Base-by-base conservation (phyloP, 2,329 filamentous ascomycete genomes). In the Paramyrothecium sp. region DNA sequence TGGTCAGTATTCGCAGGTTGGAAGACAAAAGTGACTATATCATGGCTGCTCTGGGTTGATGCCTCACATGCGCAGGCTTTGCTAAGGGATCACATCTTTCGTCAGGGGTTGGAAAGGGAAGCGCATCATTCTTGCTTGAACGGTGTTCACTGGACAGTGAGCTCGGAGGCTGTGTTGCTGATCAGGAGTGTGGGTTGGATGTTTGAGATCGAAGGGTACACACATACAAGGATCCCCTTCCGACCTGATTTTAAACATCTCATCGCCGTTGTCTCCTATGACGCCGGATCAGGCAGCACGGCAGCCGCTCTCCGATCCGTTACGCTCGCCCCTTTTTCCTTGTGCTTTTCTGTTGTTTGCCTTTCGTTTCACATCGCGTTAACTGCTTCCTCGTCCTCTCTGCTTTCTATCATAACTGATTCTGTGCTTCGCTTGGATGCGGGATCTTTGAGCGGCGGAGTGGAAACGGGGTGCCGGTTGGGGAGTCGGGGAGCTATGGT, bases 21-120 rank as follows among this genome's bases (percentile, higher is more conserved):
- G 73, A 75, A 74, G 71, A 75, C 69, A 74, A 75, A 75, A 73
- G 68, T 70, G 70, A 72, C 68, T 73, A 71, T 67, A 67, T 63
- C 67, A 67, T 66, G 71, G 67, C 65, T 71, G 67, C 67, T 71
- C 68, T 70, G 69, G 70, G 67, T 68, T 68, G 69, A 67, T 60
- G 64, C 66, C 63, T 67, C 65, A 60, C 62, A 63, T 70, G 61
- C 67, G 68, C 63, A 65, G 66, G 59, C 65, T 64, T 65, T 67
- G 64, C 64, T 67, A 68, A 65, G 10, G 67, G 67, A 61, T 59
- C 61, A 58, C 65, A 56, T 58, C 58, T 65, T 65, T 68, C 60
- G 62, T 62, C 66, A 71, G 65, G 67, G 69, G 62, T 71, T 62
- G 69, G 69, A 69, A 70, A 73, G 69, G 69, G 51, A 19, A 53